Percentiles rank a stretch among this genome's conserved stretches.
These are phyloP conservation scores for Penium margaritaceum DNA, from an alignment of 139 green algal genomes.

Conservation along the genomic window DNA sequence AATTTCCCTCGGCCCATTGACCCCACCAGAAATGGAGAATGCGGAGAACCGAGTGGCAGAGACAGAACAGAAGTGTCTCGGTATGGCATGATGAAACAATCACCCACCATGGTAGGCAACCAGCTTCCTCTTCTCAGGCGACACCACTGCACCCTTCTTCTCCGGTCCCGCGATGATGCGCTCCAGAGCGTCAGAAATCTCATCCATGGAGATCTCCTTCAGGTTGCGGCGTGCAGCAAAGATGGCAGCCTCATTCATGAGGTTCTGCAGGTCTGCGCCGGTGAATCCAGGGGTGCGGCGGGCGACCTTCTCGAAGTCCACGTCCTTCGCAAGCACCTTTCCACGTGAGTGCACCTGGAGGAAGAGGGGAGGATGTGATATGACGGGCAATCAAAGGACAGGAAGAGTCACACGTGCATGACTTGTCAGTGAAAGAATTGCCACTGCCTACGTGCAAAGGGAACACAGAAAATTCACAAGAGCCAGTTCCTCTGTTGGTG, in stretches of 20 bases:
- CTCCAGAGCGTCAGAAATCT: slow-evolving; percentile 96
- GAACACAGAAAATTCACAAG: no score
- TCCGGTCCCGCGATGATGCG: slow-evolving; percentile 95
- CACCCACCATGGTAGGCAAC: slow-evolving; percentile 99
- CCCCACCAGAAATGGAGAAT: no score
- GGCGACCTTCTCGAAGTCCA: slow-evolving; percentile 59
- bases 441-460: no score
- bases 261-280: slow-evolving; percentile 95
- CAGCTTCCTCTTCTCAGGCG: slow-evolving; percentile 87
- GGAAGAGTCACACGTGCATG: no score
- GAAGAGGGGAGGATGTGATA: background rate
- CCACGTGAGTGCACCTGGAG: slow-evolving; percentile 51
- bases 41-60: no score
- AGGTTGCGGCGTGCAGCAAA: slow-evolving; percentile 84
- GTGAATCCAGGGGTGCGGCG: slow-evolving; percentile 63
- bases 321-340: slow-evolving; percentile 53
- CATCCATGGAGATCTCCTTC: slow-evolving; percentile 97
- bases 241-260: slow-evolving; percentile 99
- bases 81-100: no score
- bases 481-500: no score
- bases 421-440: no score
- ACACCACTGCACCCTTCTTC: slow-evolving; percentile 95
- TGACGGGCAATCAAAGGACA: no score
- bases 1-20: no score
- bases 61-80: no score